Base-by-base conservation (phyloP, 352 stramenopile species). In the Phytopythium helicoides region DNA sequence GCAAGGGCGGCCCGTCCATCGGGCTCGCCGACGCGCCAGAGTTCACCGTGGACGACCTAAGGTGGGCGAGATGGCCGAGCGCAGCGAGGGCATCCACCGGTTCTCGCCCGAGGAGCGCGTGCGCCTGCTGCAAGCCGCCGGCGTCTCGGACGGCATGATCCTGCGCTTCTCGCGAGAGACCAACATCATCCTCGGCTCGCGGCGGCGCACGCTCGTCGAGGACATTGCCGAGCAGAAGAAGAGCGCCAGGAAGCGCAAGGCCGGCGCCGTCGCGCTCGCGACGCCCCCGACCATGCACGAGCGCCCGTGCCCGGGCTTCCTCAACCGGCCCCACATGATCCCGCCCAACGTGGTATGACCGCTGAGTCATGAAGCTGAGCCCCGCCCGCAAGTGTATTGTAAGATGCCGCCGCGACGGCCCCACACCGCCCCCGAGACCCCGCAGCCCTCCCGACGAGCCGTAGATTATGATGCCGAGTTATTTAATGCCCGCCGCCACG, bases 1-100 rank as follows among this genome's bases (percentile, higher is more conserved):
- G 58, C 52, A 70, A 76, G 47, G 72, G 72, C 36, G 75, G 75
- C 0, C 75, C 75, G 2, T 77, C 66, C 19, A 81, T 86, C 47
- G 75, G 75, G 0, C 53, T 86, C n/a, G 42, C 62, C 14, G 70
- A 84, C 55, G 59, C 50, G 26, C 68, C 68, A 37, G 73, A 84
- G 64, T 83, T 81, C 55, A 84, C 69, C n/a, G 16, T 81, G 71
- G 70, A 85, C 63, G 10, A 88, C 72, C 21, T n/a, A 85, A 79
- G 47, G 76, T 86, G 58, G 76, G 68, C 28, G 52, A 86, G 36
- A 86, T 86, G 75, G 75, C 75, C 28, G 72, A 83, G 50, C 53
- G 72, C 42, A 78, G 75, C 40, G 75, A 86, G 49, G 72, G 75
- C 22, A 63, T 86, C 35, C 75, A 77, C 60, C 69, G 72, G 21